A percentile compares a stretch with the other conserved stretches of the same genome.
Conservation (phyloP, 306 rosid species). For the Crataegus laevigata region DNA sequence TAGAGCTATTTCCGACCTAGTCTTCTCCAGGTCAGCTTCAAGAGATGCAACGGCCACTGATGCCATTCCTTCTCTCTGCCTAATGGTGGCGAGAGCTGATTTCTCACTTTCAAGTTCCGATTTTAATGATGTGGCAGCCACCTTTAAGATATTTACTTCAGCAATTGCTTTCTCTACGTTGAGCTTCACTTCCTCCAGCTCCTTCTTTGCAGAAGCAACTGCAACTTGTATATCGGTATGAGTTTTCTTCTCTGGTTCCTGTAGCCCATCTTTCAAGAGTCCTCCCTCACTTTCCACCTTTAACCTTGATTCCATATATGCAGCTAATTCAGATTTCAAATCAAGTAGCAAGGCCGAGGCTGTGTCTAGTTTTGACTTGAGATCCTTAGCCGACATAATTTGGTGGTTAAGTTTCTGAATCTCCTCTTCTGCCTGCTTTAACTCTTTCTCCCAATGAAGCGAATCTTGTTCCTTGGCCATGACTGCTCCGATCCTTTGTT, state of each 20-base stretch:
- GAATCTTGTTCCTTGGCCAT: slow-evolving; percentile 98
- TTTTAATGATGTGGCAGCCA: slow-evolving; percentile 72
- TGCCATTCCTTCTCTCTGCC: slow-evolving; percentile 97
- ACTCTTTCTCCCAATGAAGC: slow-evolving; percentile 87
- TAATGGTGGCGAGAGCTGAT: slow-evolving; percentile 53
- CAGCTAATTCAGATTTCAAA: slow-evolving; percentile 76
- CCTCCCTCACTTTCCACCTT: slow-evolving; percentile 46
- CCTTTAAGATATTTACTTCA: slow-evolving; percentile 76
- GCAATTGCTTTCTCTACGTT: slow-evolving; percentile 84
- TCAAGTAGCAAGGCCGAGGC: slow-evolving; percentile 75
- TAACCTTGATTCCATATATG: slow-evolving; percentile 81
- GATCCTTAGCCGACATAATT: slow-evolving; percentile 66
- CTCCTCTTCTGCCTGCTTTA: slow-evolving; percentile 84
- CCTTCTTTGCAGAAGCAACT: slow-evolving; percentile 66
- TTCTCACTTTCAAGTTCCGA: slow-evolving; percentile 78
- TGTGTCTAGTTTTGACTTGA: slow-evolving; percentile 72
- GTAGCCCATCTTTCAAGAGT: slow-evolving; percentile 31
- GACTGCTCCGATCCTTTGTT: slow-evolving; percentile 83
- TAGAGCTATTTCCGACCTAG: slow-evolving; percentile 78
- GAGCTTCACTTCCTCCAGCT: slow-evolving; percentile 74
- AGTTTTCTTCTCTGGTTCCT: slow-evolving; percentile 43
- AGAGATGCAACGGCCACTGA: slow-evolving; percentile 84
- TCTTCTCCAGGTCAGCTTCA: slow-evolving; percentile 76
- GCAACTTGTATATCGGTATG: slow-evolving; percentile 66
- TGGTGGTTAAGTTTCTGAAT: slow-evolving; percentile 67